These are phyloP conservation scores for Apocynum venetum DNA, from an alignment of 257 asterid genomes.

Conservation along the genomic window DNA sequence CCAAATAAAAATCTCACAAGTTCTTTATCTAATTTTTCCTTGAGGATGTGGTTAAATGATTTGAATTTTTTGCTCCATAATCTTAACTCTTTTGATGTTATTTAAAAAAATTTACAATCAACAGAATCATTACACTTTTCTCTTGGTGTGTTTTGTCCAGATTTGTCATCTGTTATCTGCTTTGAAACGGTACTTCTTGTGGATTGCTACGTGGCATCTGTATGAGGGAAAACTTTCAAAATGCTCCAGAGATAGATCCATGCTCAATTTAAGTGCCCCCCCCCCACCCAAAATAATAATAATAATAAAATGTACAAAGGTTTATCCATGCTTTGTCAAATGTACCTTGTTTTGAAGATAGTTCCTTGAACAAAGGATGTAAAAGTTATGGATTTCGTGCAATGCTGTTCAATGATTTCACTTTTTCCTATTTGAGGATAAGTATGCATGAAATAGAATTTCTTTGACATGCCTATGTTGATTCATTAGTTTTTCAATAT, in stretches of 20 bases:
- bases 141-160: not conserved
- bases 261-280: not conserved
- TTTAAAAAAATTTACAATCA: not conserved
- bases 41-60: not conserved
- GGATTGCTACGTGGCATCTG: not conserved
- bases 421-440: not conserved
- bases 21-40: not conserved
- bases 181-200: not conserved
- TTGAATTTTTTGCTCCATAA: not conserved
- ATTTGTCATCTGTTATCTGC: not conserved
- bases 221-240: not conserved
- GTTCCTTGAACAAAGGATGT: not conserved
- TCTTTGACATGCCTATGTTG: not conserved
- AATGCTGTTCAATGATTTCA: not conserved
- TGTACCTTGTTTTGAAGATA: not conserved
- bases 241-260: not conserved
- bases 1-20: not conserved
- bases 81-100: not conserved
- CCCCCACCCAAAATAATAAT: too few relatives aligned
- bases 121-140: not conserved
- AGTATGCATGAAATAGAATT: not conserved
- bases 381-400: not conserved
- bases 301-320: not conserved
- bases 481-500: not conserved
- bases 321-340: not conserved